Evolutionary conservation across 805 yeast genomes (phyloP).

Genomic region (Starmerella davenportii): DNA sequence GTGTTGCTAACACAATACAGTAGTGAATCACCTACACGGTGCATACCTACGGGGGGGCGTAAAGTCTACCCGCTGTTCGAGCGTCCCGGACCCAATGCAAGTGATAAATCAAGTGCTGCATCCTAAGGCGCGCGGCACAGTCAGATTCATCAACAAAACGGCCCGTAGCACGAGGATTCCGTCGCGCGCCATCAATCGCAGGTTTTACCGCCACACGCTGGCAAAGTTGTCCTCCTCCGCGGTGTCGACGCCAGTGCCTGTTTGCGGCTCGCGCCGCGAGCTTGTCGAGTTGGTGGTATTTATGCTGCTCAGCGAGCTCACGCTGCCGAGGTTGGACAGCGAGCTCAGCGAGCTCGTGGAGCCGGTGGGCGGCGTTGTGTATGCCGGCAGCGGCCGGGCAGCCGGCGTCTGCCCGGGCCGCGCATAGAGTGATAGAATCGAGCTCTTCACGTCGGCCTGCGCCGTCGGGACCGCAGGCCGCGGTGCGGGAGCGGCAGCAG

Average conservation of each 20-base stretch:
- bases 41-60: no score
- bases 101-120: no score
- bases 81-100: no score
- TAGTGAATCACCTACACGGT: no score
- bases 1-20: no score
- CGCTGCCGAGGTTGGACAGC: neutral
- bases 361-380: neutral
- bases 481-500: neutral
- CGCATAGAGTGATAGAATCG: conserved; percentile 68
- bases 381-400: conserved; percentile 5
- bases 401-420: conserved; percentile 18
- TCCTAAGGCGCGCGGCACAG: no score
- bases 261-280: neutral
- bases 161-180: no score
- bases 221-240: conserved; percentile 13
- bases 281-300: neutral
- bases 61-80: no score
- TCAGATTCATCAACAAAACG: no score
- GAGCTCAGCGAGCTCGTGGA: neutral
- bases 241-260: conserved; percentile 4
- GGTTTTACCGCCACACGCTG: conserved; percentile 14
- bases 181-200: no score
- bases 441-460: conserved; percentile 78
- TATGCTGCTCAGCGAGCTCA: neutral
- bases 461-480: neutral